Base-by-base conservation (phyloP, 1,139 yeast species). In the Lodderomyces theae region DNA sequence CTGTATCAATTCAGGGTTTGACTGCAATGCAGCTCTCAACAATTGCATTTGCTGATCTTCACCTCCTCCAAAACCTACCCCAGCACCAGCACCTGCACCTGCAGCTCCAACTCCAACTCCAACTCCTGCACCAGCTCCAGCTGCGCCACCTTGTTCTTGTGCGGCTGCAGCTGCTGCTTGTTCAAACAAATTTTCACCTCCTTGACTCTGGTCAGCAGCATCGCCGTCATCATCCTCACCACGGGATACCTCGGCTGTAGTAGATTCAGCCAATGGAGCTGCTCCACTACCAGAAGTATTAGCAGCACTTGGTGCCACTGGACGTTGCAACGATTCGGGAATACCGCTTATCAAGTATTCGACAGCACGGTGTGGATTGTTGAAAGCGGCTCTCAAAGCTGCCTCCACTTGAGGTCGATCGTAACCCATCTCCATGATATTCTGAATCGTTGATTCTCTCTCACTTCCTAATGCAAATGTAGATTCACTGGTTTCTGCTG, bases 301-400 rank as follows among this genome's bases (percentile, higher is more conserved):
- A 16, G 60, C 47, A 18, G 57, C 43, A n/a, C n/a, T n/a, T 18
- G 61, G 51, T 11, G 60, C 52, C 13, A 63, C 53, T 30, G 61
- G 62, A 12, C 60, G 57, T 54, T 68, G 74, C 49, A 74, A 66
- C 39, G 74, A 63, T 51, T 85, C 92, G 29, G 97, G 97, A 40
- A 92, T 80, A 4, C 97, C 97, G 34, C 90, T 87, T 52, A 92
- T 69, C 44, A 92, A 73, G 61, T 92, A 90, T 60, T 94, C 98
- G 5, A 90, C 97, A 0, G 99, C 99, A 56, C 98, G 82, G 58
- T 92, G 97, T 19, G 99, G 98, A 64, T 92, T 90, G 65, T 92
- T 92, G 67, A 82, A 92, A 0, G 98, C 97, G 13, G 97, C 96
- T 56, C 95, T 80, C 60, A 92, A 72, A 0, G 99, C 98, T 33